Conservation (phyloP, 208 protist species). For the Acanthamoeba triangularis region DNA sequence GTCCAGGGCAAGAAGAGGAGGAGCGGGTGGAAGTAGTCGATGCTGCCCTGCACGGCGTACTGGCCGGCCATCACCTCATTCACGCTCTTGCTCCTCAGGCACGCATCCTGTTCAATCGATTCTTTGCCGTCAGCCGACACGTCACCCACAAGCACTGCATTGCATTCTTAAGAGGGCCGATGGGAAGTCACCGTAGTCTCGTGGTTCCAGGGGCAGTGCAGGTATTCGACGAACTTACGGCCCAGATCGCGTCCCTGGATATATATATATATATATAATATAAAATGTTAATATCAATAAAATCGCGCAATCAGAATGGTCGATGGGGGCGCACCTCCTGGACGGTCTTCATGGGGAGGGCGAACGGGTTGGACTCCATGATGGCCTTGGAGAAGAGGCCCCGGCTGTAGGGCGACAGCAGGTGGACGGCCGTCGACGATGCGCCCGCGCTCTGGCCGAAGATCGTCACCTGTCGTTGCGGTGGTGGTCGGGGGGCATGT, state of each 20-base stretch:
- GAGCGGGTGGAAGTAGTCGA: conserved; percentile 43
- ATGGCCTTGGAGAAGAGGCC: conserved; percentile 86
- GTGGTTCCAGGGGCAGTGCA: conserved; percentile 4
- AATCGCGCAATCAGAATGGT: background rate
- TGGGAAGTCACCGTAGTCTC: background rate
- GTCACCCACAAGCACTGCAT: too few species aligned
- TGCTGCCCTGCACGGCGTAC: conserved; percentile 20
- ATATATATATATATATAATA: background rate
- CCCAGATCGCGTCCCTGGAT: background rate
- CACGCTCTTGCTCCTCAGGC: background rate
- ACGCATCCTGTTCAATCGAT: background rate
- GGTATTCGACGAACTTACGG: background rate
- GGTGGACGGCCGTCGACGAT: conserved; percentile 81
- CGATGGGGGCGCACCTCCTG: background rate
- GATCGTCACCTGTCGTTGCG: background rate
- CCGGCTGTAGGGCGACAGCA: conserved; percentile 77
- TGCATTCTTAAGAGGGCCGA: background rate
- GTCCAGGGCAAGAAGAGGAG: conserved; percentile 37
- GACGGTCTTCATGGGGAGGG: conserved; percentile 77
- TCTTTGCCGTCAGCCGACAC: background rate
- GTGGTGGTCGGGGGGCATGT: background rate
- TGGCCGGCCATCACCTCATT: conserved; percentile 4
- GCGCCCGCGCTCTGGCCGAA: conserved; percentile 81
- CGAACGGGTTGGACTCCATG: conserved; percentile 81
- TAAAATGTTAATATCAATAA: too few species aligned